A percentile compares a stretch with the other conserved stretches of the same genome.
phyloP scores from a whole-genome alignment of 129 eudicot genomes.

The Tanacetum coccineum region DNA sequence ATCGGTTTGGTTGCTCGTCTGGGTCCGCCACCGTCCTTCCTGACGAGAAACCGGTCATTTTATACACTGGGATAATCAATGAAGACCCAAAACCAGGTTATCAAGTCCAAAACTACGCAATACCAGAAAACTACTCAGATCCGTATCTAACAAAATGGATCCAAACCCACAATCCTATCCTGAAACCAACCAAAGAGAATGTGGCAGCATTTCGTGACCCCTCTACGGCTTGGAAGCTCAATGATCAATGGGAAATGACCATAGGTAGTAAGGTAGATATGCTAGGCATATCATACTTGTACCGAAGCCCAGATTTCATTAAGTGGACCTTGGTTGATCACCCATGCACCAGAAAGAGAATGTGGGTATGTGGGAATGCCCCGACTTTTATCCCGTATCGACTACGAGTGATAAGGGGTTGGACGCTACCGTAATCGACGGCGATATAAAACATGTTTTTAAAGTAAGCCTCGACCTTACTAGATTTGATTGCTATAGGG shows the following conservation, averaged over 20 bases:
- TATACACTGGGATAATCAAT: slow-evolving; percentile 44
- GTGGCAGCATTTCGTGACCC: slow-evolving; percentile 48
- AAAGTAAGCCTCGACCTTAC: slow-evolving; percentile 40
- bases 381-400: slow-evolving; percentile 56
- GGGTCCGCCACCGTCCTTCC: slow-evolving; percentile 63
- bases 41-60: slow-evolving; percentile 33
- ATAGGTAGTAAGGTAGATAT: slow-evolving; percentile 32
- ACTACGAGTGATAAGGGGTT: slow-evolving; percentile 23
- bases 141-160: slow-evolving; percentile 57
- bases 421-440: slow-evolving; percentile 29
- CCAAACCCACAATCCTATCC: slow-evolving; percentile 45
- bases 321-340: slow-evolving; percentile 35
- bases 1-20: slow-evolving; percentile 53
- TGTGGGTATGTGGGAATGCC: slow-evolving; percentile 64
- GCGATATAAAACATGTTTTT: slow-evolving; percentile 45
- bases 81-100: slow-evolving; percentile 29
- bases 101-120: slow-evolving; percentile 56
- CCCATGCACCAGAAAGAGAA: slow-evolving; percentile 33
- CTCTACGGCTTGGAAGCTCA: slow-evolving; percentile 53
- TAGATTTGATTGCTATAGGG: slow-evolving; percentile 36
- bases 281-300: slow-evolving; percentile 35
- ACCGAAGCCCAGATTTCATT: slow-evolving; percentile 46
- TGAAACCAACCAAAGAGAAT: slow-evolving; percentile 29
- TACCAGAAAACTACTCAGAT: slow-evolving; percentile 47
- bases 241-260: slow-evolving; percentile 42